Evolutionary conservation across 805 yeast genomes (phyloP).

Genomic region (Hanseniaspora occidentalis): DNA sequence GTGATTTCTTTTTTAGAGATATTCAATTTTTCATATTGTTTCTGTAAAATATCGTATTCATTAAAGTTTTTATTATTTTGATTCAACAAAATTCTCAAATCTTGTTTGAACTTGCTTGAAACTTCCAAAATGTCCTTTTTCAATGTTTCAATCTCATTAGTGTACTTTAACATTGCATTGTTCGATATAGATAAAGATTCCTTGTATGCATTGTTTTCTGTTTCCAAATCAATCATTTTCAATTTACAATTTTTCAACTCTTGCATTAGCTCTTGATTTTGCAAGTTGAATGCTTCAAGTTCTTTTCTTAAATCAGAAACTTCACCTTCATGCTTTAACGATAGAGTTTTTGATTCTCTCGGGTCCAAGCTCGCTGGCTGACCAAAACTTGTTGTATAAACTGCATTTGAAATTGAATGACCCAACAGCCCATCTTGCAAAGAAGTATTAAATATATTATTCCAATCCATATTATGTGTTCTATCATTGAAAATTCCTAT

Average conservation of each 20-base stretch:
- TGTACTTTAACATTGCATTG: constrained; percentile 17
- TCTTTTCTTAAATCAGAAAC: neutral
- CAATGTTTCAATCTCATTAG: constrained; percentile 9
- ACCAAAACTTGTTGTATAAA: no score
- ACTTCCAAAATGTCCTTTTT: constrained; percentile 11
- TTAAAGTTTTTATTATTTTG: constrained; percentile 9
- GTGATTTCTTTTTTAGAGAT: constrained; percentile 48
- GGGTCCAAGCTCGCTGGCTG: no score
- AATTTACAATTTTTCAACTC: constrained; percentile 2
- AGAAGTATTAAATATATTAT: no score
- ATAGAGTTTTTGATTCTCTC: no score
- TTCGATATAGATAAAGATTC: constrained; percentile 19
- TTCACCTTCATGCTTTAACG: neutral
- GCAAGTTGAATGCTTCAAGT: constrained; percentile 7
- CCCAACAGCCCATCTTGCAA: no score
- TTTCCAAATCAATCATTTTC: constrained; percentile 11
- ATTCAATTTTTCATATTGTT: constrained; percentile 17
- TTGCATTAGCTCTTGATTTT: constrained; percentile 4
- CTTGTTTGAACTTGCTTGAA: constrained; percentile 17
- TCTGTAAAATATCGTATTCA: constrained; percentile 9
- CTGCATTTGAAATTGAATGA: no score
- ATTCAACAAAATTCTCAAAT: constrained; percentile 5
- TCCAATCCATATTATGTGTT: neutral
- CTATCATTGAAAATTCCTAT: constrained; percentile 25
- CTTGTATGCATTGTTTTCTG: constrained; percentile 19